Percentiles rank a stretch among this genome's conserved stretches.
These are phyloP conservation scores for Eurotiales sp. DNA, from an alignment of 2,329 filamentous ascomycete species.

Conservation along the genomic window DNA sequence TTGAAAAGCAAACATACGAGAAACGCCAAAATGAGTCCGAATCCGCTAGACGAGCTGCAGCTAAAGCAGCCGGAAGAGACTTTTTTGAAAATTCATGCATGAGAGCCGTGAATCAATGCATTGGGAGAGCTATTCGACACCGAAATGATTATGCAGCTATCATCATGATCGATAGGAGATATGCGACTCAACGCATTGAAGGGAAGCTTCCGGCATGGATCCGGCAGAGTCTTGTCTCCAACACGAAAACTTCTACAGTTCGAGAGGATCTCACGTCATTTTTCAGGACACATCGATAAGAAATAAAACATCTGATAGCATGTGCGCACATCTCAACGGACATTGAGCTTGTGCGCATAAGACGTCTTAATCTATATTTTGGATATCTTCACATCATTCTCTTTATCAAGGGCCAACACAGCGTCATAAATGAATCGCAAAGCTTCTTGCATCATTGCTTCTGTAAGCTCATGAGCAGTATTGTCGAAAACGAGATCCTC, in stretches of 20 bases:
- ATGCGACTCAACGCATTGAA: constrained; percentile 68
- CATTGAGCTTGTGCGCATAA: no score
- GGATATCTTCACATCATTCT: constrained; percentile 25
- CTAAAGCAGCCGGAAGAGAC: constrained; percentile 59
- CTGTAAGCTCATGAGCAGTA: constrained; percentile 57
- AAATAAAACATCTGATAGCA: background rate
- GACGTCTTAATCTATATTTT: constrained; percentile 31
- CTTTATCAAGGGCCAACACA: constrained; percentile 27
- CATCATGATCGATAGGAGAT: constrained; percentile 76
- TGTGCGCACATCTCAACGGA: no score
- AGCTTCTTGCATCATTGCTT: constrained; percentile 53
- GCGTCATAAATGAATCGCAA: constrained; percentile 50
- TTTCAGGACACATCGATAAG: constrained; percentile 23
- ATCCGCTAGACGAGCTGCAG: constrained; percentile 27
- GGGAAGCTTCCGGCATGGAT: constrained; percentile 90
- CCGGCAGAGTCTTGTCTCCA: constrained; percentile 56
- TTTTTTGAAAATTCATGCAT: constrained; percentile 96
- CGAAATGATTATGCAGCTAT: constrained; percentile 86
- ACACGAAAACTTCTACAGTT: constrained; percentile 21
- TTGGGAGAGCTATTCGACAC: constrained; percentile 88
- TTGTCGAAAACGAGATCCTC: constrained; percentile 56
- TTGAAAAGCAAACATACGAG: constrained; percentile 59
- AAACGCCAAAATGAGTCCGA: constrained; percentile 19
- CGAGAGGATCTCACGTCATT: constrained; percentile 31
- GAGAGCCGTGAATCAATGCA: constrained; percentile 94